Conservation (phyloP, 768 basidiomycete genomes). For the Lactarius sanguifluus region DNA sequence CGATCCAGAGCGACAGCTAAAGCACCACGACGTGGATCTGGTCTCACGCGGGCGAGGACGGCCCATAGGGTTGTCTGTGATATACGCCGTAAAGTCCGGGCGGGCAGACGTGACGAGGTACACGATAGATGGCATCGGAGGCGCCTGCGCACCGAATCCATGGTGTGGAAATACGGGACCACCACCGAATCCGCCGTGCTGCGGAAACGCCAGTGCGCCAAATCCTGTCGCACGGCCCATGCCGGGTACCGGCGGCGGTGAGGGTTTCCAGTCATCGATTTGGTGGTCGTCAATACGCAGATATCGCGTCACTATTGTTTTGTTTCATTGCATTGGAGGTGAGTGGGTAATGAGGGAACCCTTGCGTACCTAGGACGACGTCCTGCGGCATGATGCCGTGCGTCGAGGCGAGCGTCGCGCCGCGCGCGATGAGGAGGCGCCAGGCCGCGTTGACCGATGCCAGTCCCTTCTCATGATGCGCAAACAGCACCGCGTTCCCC, state of each 20-base stretch:
- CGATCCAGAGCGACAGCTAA: slow-evolving; percentile 25
- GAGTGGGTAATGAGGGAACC: neutral
- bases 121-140: slow-evolving; percentile 19
- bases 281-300: slow-evolving; percentile 18
- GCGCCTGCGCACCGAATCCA: slow-evolving; percentile 8
- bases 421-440: slow-evolving; percentile 17
- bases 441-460: slow-evolving; percentile 25
- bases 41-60: slow-evolving; percentile 20
- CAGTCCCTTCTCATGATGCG: slow-evolving; percentile 20
- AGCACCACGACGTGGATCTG: slow-evolving; percentile 27
- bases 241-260: neutral
- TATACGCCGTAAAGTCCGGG: slow-evolving; percentile 19
- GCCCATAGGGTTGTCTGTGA: slow-evolving; percentile 30
- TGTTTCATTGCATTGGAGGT: too few species aligned
- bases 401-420: slow-evolving; percentile 17
- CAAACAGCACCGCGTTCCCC: slow-evolving; percentile 18
- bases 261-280: slow-evolving; percentile 25
- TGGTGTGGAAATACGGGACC: slow-evolving; percentile 13
- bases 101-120: slow-evolving; percentile 28
- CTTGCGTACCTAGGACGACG: slow-evolving; percentile 19
- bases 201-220: neutral
- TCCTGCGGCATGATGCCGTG: slow-evolving; percentile 25
- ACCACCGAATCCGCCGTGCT: slow-evolving; percentile 11
- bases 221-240: neutral
- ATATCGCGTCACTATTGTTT: slow-evolving; percentile 20